A percentile compares a stretch with the other conserved stretches of the same genome.
phyloP scores from a whole-genome alignment of 495 filamentous ascomycete genomes.

The Aspergillus ostianus region DNA sequence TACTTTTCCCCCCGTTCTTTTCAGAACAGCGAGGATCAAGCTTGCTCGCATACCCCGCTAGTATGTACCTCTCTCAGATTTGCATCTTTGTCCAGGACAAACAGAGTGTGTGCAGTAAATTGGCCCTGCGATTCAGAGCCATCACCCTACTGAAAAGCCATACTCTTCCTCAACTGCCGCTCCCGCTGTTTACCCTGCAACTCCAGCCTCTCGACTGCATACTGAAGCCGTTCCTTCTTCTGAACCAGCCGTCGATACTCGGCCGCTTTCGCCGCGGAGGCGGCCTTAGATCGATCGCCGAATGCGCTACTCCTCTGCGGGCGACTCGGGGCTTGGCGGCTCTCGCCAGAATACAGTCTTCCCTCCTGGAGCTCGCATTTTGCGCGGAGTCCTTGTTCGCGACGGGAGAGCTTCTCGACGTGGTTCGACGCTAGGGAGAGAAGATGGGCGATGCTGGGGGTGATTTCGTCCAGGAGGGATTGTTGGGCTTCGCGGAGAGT shows the following conservation, averaged over 20 bases:
- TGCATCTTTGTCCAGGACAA: not conserved
- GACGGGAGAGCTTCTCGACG: constrained; percentile 69
- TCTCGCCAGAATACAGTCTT: constrained; percentile 48
- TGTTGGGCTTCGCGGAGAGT: constrained; percentile 67
- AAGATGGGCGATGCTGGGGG: constrained; percentile 67
- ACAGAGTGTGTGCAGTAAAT: constrained; percentile 7
- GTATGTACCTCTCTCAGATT: not conserved
- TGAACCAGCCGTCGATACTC: constrained; percentile 62
- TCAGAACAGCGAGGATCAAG: not conserved
- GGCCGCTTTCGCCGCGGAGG: constrained; percentile 50
- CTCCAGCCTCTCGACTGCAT: constrained; percentile 70
- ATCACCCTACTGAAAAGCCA: constrained; percentile 50
- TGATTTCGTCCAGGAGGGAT: constrained; percentile 67
- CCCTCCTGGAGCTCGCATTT: constrained; percentile 71
- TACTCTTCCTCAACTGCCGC: constrained; percentile 78
- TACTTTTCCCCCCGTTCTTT: not conserved
- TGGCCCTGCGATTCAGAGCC: not conserved
- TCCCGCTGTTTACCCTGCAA: constrained; percentile 66
- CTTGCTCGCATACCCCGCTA: not conserved
- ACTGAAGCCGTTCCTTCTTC: constrained; percentile 76
- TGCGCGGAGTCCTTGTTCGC: constrained; percentile 67
- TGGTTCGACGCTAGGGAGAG: constrained; percentile 63
- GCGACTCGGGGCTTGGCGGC: constrained; percentile 25
- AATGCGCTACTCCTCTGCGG: constrained; percentile 16
- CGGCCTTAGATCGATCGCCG: constrained; percentile 31